Evolutionary conservation across 139 green algal genomes (phyloP).

Genomic region (Chlorella sp.): DNA sequence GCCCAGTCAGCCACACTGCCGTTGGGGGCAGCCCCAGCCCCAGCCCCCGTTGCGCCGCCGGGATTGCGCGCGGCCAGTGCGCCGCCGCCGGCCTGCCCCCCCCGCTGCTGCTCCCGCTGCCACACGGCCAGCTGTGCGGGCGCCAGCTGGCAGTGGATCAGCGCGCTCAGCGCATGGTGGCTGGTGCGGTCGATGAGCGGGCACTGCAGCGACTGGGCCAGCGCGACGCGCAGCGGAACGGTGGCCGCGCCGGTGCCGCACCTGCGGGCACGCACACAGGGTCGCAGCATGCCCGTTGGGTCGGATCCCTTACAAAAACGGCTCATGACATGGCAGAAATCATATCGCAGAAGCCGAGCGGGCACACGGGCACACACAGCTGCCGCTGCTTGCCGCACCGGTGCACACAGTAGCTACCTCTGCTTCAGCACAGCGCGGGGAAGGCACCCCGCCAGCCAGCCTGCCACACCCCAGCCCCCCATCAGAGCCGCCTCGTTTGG

Average conservation of each 20-base stretch:
- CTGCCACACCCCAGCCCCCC: too few relatives aligned
- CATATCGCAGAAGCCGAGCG: too few relatives aligned
- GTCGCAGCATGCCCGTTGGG: too few relatives aligned
- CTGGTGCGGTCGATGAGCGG: conserved; percentile 39
- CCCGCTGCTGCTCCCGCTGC: not conserved
- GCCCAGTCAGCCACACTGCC: not conserved
- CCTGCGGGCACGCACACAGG: not conserved
- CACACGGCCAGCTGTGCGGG: not conserved
- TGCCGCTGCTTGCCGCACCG: too few relatives aligned
- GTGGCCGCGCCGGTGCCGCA: not conserved
- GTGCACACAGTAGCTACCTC: too few relatives aligned
- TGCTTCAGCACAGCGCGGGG: too few relatives aligned
- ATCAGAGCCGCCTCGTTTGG: too few relatives aligned
- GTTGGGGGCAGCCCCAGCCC: not conserved
- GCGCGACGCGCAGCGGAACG: conserved; percentile 36
- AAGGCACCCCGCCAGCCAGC: too few relatives aligned
- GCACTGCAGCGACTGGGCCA: conserved; percentile 52
- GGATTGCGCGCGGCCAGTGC: not conserved
- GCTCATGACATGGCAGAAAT: too few relatives aligned
- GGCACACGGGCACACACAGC: too few relatives aligned
- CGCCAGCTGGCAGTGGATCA: conserved; percentile 11
- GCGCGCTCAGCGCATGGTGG: conserved; percentile 5
- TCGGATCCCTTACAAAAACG: too few relatives aligned
- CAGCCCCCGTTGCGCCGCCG: not conserved
- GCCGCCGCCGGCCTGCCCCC: not conserved